These are phyloP conservation scores for Fusarium tricinctum DNA, from an alignment of 2,329 filamentous ascomycete species.

Conservation along the genomic window DNA sequence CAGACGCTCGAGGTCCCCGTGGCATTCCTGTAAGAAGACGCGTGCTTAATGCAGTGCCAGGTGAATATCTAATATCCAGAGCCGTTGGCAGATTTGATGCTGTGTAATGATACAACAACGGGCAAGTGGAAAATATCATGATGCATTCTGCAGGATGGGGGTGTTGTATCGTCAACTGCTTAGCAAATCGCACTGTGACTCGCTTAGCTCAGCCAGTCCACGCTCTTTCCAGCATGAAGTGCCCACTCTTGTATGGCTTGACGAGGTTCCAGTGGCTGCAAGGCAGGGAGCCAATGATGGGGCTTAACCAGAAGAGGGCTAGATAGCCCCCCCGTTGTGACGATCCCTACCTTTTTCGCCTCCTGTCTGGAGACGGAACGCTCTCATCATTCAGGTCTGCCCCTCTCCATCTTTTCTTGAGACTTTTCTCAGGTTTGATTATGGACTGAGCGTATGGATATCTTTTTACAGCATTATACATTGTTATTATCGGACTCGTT, in stretches of 20 bases:
- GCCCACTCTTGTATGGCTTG: conserved; percentile 37
- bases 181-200: conserved; percentile 32
- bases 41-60: conserved; percentile 34
- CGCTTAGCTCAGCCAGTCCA: conserved; percentile 44
- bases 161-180: conserved; percentile 4
- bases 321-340: conserved; percentile 3
- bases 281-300: conserved; percentile 25
- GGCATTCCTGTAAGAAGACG: conserved; percentile 12
- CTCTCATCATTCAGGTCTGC: conserved; percentile 34
- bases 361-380: conserved; percentile 31
- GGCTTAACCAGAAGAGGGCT: conserved; percentile 9
- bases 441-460: background rate
- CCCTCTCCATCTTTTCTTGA: conserved; percentile 29
- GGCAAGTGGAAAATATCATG: background rate
- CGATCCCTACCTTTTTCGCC: conserved; percentile 36
- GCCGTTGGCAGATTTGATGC: conserved; percentile 12
- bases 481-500: too few species aligned
- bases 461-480: background rate
- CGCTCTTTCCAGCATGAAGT: conserved; percentile 20
- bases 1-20: conserved; percentile 30
- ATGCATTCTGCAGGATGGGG: background rate
- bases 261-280: conserved; percentile 42
- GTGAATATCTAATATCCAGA: conserved; percentile 24
- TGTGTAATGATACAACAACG: conserved; percentile 36
- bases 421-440: conserved; percentile 1